Base-by-base conservation (phyloP, 345 rosid species). In the Turnera subulata region DNA sequence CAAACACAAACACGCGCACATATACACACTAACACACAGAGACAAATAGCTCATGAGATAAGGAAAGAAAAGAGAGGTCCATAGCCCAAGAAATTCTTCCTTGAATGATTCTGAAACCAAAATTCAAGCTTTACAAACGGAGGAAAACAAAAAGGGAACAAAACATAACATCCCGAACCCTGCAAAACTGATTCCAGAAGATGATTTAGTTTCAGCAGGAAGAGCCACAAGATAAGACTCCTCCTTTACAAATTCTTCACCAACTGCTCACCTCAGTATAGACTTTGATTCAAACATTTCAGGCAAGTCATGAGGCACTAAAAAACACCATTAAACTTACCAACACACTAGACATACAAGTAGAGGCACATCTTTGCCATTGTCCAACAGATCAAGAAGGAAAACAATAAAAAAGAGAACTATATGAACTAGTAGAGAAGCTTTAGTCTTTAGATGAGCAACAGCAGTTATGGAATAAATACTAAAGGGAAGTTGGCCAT, bases 171-270 rank as follows among this genome's bases (percentile, higher is more conserved):
- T 11, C 16, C 45, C 8, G 13, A 37, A 37, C 13, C 2, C 8
- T 37, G 8, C 35, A 29, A 54, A 38, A 15, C 22, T 11, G 19
- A 12, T 33, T 32, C 11, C 45, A 37, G 35, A 48, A 1, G 23
- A 43, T 24, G 11, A 57, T 8, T 25, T 23, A n/a, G 44, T 44
- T n/a, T 45, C 21, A 42, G 6, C 19, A 9, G 6, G 4, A 4
- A 45, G 21, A 58, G 23, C 7, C 14, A 58, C 24, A 49, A 24
- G 37, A 37, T 26, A 64, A 22, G 25, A 43, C 23, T 14, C 55
- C 46, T 8, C 18, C 65, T 51, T 66, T 50, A 29, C n/a, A 46
- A n/a, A 32, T 40, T 20, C 21, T 50, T 58, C 46, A 50, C 18
- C 58, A 50, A n/a, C 58, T 21, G 53, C 43, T 44, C 54, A 46